Percentiles rank a stretch among this genome's conserved stretches.
Conservation (phyloP, 23 red algal genomes). For the Cyanidium caldarium region DNA sequence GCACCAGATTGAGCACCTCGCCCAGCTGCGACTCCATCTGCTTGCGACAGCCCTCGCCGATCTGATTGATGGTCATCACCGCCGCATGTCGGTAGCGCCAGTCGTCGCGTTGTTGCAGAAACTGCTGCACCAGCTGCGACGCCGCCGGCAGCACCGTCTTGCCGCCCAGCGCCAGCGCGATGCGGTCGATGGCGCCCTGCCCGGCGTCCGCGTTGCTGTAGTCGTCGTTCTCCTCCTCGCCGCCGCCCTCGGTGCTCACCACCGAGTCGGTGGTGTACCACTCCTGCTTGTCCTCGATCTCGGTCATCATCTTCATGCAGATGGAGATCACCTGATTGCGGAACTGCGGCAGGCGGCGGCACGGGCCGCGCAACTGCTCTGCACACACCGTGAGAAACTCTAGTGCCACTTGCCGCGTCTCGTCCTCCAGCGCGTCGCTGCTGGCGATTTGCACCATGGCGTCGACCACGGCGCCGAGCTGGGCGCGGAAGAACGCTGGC, state of each 20-base stretch:
- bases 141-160: conserved; percentile 78
- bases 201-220: conserved; percentile 67
- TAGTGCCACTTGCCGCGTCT: conserved; percentile 58
- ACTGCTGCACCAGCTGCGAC: conserved; percentile 35
- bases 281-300: conserved; percentile 79
- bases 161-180: conserved; percentile 87
- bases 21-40: conserved; percentile 75
- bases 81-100: conserved; percentile 85
- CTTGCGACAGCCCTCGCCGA: conserved; percentile 89
- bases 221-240: conserved; percentile 39
- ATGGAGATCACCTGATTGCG: conserved; percentile 48
- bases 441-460: conserved; percentile 46
- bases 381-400: conserved; percentile 75
- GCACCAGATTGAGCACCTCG: conserved; percentile 43
- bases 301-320: conserved; percentile 79
- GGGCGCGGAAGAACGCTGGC: conserved; percentile 43
- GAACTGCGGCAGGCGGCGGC: conserved; percentile 50
- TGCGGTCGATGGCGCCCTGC: conserved; percentile 82
- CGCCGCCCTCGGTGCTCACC: not conserved
- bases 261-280: conserved; percentile 61
- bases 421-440: conserved; percentile 23
- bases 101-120: conserved; percentile 27
- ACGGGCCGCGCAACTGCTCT: conserved; percentile 66
- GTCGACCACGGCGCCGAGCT: conserved; percentile 27
- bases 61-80: conserved; percentile 83